phyloP scores from a whole-genome alignment of 2,329 filamentous ascomycete species.

The Triangularia setosa region DNA sequence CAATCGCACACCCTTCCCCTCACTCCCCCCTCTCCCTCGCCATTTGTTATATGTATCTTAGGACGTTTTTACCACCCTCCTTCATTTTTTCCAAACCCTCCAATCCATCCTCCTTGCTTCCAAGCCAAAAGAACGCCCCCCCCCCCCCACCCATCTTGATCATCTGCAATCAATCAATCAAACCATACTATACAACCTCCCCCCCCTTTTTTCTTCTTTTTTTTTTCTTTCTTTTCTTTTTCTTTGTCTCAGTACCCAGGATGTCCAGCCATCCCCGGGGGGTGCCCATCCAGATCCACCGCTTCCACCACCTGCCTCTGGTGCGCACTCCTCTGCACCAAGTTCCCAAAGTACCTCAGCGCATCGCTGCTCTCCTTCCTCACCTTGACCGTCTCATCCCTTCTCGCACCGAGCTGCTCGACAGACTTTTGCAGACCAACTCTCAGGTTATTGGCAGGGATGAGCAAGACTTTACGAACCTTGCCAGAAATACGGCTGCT shows the following conservation, averaged over 20 bases:
- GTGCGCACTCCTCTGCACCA: conserved; percentile 62
- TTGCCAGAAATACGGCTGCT: conserved; percentile 77
- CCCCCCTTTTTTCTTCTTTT: background rate
- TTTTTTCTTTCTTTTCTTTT: too few relatives aligned
- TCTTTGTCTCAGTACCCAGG: background rate
- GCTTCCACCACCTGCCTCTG: conserved; percentile 48
- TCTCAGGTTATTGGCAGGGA: conserved; percentile 81
- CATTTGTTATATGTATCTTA: background rate
- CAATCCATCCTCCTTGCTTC: too few relatives aligned
- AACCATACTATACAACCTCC: background rate
- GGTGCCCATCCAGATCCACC: conserved; percentile 54
- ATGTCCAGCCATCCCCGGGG: conserved; percentile 23
- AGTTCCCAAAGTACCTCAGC: conserved; percentile 82
- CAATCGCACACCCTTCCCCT: too few relatives aligned
- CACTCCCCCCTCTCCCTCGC: background rate
- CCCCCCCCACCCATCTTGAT: background rate
- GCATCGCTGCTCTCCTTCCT: conserved; percentile 82
- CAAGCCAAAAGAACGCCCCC: background rate
- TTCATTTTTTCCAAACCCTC: background rate
- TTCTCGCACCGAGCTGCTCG: conserved; percentile 73
- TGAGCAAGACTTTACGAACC: conserved; percentile 82
- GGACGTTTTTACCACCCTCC: background rate
- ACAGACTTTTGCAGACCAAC: conserved; percentile 79
- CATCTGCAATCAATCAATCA: background rate
- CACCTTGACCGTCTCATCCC: conserved; percentile 79